These are phyloP conservation scores for Cicer chorassanicum DNA, from an alignment of 306 rosid genomes.

Conservation along the genomic window DNA sequence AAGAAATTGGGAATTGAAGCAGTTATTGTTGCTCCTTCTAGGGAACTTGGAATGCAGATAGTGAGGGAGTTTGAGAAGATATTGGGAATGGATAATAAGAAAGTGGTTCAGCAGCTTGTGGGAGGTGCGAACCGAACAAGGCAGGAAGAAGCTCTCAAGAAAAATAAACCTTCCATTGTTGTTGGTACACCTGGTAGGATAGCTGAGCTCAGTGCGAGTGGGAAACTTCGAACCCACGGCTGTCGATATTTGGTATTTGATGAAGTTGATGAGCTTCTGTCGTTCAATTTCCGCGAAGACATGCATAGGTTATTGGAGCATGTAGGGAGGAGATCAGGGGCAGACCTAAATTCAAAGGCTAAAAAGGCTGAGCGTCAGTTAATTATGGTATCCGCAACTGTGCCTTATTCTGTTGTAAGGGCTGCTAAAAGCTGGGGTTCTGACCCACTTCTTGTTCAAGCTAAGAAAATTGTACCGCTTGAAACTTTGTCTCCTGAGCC, in stretches of 20 bases:
- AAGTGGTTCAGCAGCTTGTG: conserved; percentile 89
- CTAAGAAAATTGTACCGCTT: conserved; percentile 67
- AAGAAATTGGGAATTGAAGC: conserved; percentile 81
- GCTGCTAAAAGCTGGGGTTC: conserved; percentile 93
- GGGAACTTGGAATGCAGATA: conserved; percentile 98
- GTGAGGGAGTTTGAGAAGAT: conserved; percentile 94
- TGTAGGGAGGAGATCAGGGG: conserved; percentile 78
- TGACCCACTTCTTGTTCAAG: conserved; percentile 84
- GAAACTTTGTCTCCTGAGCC: conserved; percentile 67
- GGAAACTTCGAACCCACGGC: conserved; percentile 86
- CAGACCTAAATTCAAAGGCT: conserved; percentile 56
- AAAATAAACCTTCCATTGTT: conserved; percentile 83
- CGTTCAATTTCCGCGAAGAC: conserved; percentile 87
- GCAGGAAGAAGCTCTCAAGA: conserved; percentile 94
- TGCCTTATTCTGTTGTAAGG: conserved; percentile 87
- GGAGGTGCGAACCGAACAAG: conserved; percentile 93
- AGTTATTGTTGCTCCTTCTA: conserved; percentile 88
- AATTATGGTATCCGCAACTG: conserved; percentile 88
- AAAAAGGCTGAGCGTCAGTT: conserved; percentile 66
- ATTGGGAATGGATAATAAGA: conserved; percentile 70
- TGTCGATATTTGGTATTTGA: conserved; percentile 83
- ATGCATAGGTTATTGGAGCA: conserved; percentile 94
- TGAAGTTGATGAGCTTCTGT: conserved; percentile 91
- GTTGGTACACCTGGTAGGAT: conserved; percentile 97
- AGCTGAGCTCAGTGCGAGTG: conserved; percentile 89